Conservation (phyloP, 805 yeast genomes). For the Suhomyces faveliae region DNA sequence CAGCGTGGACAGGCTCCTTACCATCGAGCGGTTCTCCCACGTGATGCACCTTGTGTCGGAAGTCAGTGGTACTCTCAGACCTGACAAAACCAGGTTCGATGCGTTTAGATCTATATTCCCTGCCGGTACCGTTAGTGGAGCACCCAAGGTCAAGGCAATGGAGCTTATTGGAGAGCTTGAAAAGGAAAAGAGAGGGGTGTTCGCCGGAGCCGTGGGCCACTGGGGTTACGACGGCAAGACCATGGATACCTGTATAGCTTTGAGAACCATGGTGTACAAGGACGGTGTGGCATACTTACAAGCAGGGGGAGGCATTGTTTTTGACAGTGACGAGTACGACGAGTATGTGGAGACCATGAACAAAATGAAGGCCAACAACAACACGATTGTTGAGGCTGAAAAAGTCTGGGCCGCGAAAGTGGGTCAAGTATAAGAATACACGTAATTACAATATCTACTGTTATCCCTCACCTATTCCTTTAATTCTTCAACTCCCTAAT, state of each 20-base stretch:
- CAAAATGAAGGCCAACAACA: constrained; percentile 92
- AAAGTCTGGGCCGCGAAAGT: constrained; percentile 59
- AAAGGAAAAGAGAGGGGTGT: constrained; percentile 89
- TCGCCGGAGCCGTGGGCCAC: constrained; percentile 98
- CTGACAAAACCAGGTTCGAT: constrained; percentile 86
- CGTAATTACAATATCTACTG: no score
- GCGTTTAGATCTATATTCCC: constrained; percentile 98
- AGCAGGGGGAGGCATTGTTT: constrained; percentile 99
- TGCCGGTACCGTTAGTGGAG: constrained; percentile 98
- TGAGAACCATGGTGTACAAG: constrained; percentile 94
- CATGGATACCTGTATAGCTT: constrained; percentile 97
- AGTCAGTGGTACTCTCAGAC: constrained; percentile 86
- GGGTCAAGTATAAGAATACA: constrained; percentile 12
- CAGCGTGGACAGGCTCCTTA: constrained; percentile 80
- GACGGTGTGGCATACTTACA: constrained; percentile 89
- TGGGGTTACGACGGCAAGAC: constrained; percentile 95
- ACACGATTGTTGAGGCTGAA: constrained; percentile 92
- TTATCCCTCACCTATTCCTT: no score
- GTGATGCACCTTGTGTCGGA: constrained; percentile 96
- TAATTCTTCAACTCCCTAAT: no score
- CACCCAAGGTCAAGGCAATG: constrained; percentile 97
- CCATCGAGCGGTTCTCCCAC: constrained; percentile 92
- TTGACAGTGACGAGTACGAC: constrained; percentile 91
- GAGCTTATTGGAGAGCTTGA: constrained; percentile 88
- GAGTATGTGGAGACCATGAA: constrained; percentile 96